These are phyloP conservation scores for Artemisia tridentata DNA, from an alignment of 129 eudicot genomes.

Conservation along the genomic window DNA sequence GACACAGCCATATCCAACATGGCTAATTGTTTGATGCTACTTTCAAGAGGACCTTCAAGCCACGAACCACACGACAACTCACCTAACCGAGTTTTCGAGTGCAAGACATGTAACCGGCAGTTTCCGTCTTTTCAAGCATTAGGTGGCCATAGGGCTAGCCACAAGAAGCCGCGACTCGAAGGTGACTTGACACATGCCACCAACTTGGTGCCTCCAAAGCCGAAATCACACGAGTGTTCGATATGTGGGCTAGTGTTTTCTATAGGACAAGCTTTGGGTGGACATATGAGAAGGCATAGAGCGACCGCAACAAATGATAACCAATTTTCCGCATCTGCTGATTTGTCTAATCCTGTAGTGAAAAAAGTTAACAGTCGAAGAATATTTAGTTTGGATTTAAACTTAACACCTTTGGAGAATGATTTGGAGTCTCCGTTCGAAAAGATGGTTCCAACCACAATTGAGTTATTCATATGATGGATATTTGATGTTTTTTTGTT, in stretches of 20 bases:
- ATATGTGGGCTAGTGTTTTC: slow-evolving; percentile 75
- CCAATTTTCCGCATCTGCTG: slow-evolving; percentile 9
- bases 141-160: slow-evolving; percentile 97
- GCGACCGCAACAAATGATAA: slow-evolving; percentile 23
- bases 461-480: too few species aligned
- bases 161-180: slow-evolving; percentile 66
- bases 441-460: too few species aligned
- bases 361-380: slow-evolving; percentile 48
- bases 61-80: slow-evolving; percentile 17
- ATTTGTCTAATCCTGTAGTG: slow-evolving; percentile 26
- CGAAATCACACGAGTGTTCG: slow-evolving; percentile 85
- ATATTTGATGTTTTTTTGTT: too few species aligned
- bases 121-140: slow-evolving; percentile 86
- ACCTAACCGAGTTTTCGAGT: slow-evolving; percentile 59
- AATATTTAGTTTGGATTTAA: too few species aligned
- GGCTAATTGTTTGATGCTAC: slow-evolving; percentile 71
- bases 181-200: slow-evolving; percentile 21
- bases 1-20: slow-evolving; percentile 43
- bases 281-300: slow-evolving; percentile 90
- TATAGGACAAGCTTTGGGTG: slow-evolving; percentile 89
- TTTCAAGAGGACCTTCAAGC: slow-evolving; percentile 35
- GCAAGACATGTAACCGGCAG: slow-evolving; percentile 81
- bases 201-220: slow-evolving; percentile 36
- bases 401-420: too few species aligned
- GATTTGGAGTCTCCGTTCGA: too few species aligned